Evolutionary conservation across 2,329 filamentous ascomycete species (phyloP), one percentile per base, ranked within the genome.

Genomic region (Diaporthe vaccinii): DNA sequence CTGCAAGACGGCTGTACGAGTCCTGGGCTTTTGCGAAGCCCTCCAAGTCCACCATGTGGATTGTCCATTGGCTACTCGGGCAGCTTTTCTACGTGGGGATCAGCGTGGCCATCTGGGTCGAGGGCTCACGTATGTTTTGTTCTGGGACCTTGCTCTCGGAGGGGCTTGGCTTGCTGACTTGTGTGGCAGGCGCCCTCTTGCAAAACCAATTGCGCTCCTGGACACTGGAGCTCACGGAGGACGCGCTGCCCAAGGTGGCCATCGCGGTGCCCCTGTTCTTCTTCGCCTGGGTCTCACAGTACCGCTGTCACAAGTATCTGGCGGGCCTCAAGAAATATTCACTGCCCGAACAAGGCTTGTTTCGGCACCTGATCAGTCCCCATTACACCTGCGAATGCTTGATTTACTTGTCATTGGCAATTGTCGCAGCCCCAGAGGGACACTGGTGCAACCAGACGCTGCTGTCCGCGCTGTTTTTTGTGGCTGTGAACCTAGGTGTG

Each of bases 321-420:
- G 91, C 92, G 57, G 89, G 89, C 53, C 85, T 97, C 76, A 90
- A 91, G 81, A 96, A 95, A 81, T 98, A 99, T 84, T 94, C 93
- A 15, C 87, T 98, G 34, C 96, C 96, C 0, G 86, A 89, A 3
- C 89, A 93, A 76, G 92, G 93, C 3, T 85, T 93, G 74, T 99
- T 98, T 83, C 87, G 87, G 59, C 87, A 88, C 74, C 84, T 97
- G 31, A 85, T 98, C 53, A 97, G 94, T 79, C 95, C 97, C 25
- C 97, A 99, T 84, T 99, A 98, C 84, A 94, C 94, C 4, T 95
- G 93, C 80, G 97, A 98, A 85, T 96, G 94, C 81, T 82, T 93
- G 55, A 91, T 98, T 75, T 98, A 99, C 82, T 81, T 95, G 28
- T 89, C 93, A n/a, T 85, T 99, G 78, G 90, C 95, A 3, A 84